A percentile compares a stretch with the other conserved stretches of the same genome.
These are phyloP conservation scores for Debaryomycetaceae sp. DNA, from an alignment of 1,139 yeast genomes.

Conservation along the genomic window DNA sequence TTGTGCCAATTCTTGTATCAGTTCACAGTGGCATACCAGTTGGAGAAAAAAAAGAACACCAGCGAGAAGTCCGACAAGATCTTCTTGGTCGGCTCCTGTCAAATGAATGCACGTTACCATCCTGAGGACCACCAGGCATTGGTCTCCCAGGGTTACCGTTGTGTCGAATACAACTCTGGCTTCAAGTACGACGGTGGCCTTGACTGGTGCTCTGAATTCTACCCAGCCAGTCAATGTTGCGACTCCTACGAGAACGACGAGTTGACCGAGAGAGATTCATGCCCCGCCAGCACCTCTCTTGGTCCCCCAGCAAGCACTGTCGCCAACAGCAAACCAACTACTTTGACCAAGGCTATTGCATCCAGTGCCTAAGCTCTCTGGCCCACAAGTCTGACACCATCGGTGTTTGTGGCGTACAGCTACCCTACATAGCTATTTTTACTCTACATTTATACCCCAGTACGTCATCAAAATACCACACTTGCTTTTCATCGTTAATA, in stretches of 20 bases:
- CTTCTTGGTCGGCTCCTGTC: conserved; percentile 19
- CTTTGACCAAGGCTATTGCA: not conserved
- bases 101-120: conserved; percentile 12
- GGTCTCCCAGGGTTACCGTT: conserved; percentile 15
- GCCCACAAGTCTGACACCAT: too few relatives aligned
- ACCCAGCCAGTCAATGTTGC: conserved; percentile 15
- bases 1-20: conserved; percentile 19
- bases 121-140: conserved; percentile 12
- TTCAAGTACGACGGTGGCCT: conserved; percentile 17
- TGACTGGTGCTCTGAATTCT: conserved; percentile 18
- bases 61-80: conserved; percentile 14
- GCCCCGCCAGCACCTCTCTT: conserved; percentile 8
- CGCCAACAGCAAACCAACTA: not conserved
- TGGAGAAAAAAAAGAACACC: conserved; percentile 10
- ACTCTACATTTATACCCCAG: too few relatives aligned
- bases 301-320: not conserved
- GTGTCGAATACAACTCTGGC: conserved; percentile 20
- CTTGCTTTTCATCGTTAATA: too few relatives aligned
- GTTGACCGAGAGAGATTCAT: conserved; percentile 12
- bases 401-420: too few relatives aligned
- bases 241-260: conserved; percentile 12
- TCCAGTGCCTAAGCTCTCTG: too few relatives aligned
- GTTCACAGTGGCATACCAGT: conserved; percentile 17
- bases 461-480: too few relatives aligned
- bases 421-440: too few relatives aligned